These are phyloP conservation scores for Wickerhamiella occidentalis DNA, from an alignment of 805 yeast genomes.

Conservation along the genomic window DNA sequence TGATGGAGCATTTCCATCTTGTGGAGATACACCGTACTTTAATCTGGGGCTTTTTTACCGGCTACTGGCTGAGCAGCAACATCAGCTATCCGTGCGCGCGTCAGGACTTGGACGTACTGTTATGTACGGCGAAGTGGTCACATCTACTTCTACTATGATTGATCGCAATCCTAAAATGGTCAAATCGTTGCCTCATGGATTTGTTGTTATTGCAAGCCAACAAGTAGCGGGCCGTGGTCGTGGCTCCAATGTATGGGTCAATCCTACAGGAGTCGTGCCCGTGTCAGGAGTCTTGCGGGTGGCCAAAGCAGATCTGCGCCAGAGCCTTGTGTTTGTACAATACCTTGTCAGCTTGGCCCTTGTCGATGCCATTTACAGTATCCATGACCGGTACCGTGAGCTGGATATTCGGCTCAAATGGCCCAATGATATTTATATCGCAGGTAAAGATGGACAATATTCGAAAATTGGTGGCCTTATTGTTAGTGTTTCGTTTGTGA, in stretches of 20 bases:
- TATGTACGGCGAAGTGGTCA: constrained; percentile 76
- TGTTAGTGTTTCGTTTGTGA: constrained; percentile 61
- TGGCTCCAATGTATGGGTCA: constrained; percentile 91
- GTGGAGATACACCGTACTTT: constrained; percentile 58
- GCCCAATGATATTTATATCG: constrained; percentile 88
- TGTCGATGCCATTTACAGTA: constrained; percentile 58
- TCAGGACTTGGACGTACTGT: constrained; percentile 45
- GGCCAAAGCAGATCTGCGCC: constrained; percentile 35
- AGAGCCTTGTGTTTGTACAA: constrained; percentile 72
- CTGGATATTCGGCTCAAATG: constrained; percentile 79
- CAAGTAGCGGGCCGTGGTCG: constrained; percentile 91
- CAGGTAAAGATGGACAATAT: constrained; percentile 35
- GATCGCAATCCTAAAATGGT: constrained; percentile 58
- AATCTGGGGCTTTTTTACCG: constrained; percentile 46
- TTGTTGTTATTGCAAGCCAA: constrained; percentile 56
- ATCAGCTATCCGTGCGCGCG: neutral
- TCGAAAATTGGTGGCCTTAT: constrained; percentile 74
- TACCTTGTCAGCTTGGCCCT: constrained; percentile 74
- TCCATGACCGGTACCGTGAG: constrained; percentile 55
- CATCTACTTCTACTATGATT: constrained; percentile 72
- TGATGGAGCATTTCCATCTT: constrained; percentile 35
- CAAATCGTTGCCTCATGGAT: constrained; percentile 53
- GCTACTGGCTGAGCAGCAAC: constrained; percentile 28
- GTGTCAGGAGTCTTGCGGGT: constrained; percentile 58
- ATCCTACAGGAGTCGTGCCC: constrained; percentile 86